Evolutionary conservation across 768 basidiomycete genomes (phyloP).

Genomic region (Phylloporus scabripes): DNA sequence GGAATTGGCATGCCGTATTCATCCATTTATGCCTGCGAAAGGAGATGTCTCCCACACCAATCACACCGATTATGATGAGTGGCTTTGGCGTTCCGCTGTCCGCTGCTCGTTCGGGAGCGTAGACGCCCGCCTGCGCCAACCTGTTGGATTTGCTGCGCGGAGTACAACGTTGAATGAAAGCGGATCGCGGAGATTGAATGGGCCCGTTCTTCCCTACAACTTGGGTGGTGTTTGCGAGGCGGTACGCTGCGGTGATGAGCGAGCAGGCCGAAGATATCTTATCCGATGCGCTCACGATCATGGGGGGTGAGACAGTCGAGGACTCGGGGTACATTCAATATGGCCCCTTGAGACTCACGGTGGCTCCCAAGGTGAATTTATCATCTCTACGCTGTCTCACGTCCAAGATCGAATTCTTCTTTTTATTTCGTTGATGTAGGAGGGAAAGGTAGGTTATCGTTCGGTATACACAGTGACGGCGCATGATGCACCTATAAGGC

Average conservation of each 20-base stretch:
- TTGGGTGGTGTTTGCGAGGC: neutral
- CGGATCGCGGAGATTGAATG: slow-evolving; percentile 25
- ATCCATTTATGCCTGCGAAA: neutral
- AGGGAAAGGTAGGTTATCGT: slow-evolving; percentile 48
- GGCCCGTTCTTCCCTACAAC: neutral
- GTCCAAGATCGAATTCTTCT: neutral
- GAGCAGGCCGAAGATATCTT: slow-evolving; percentile 43
- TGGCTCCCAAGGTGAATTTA: slow-evolving; percentile 50
- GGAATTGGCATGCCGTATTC: neutral
- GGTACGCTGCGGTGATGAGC: slow-evolving; percentile 2
- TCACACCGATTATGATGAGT: neutral
- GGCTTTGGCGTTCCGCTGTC: neutral
- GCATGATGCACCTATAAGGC: slow-evolving; percentile 37
- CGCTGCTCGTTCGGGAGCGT: neutral
- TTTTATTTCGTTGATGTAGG: slow-evolving; percentile 30
- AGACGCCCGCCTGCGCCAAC: neutral
- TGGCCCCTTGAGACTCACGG: slow-evolving; percentile 48
- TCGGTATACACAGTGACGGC: slow-evolving; percentile 3
- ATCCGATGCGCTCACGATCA: slow-evolving; percentile 45
- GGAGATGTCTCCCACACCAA: neutral
- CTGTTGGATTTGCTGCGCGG: slow-evolving; percentile 5
- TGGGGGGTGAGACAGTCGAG: slow-evolving; percentile 40
- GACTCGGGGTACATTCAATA: slow-evolving; percentile 46
- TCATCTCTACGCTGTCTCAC: neutral
- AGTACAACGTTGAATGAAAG: neutral